phyloP scores from a whole-genome alignment of 352 stramenopile genomes.

The Peronospora destructor region DNA sequence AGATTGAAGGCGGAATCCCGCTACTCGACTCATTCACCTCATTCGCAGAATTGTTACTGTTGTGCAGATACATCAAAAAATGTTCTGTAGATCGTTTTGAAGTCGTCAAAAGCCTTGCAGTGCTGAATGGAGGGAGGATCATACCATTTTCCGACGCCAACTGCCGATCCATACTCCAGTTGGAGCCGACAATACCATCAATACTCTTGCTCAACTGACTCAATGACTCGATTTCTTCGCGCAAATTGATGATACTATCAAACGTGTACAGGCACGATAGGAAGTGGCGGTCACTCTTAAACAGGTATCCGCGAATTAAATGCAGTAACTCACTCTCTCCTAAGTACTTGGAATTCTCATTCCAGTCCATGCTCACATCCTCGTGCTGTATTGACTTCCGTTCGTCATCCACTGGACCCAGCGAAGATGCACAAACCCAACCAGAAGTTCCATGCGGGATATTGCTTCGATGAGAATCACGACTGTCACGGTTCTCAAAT shows the following conservation, averaged over 20 bases:
- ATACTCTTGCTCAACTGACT: constrained; percentile 32
- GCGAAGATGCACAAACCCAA: constrained; percentile 5
- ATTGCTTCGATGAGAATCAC: constrained; percentile 7
- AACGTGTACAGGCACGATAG: constrained; percentile 81
- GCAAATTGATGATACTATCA: constrained; percentile 58
- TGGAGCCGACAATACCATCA: constrained; percentile 44
- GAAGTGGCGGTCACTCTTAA: constrained; percentile 72
- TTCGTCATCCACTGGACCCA: constrained; percentile 28
- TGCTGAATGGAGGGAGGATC: constrained; percentile 82
- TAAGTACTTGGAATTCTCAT: constrained; percentile 40
- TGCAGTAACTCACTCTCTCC: constrained; percentile 65
- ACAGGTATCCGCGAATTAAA: constrained; percentile 67
- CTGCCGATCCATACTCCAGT: constrained; percentile 40
- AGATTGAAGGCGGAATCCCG: constrained; percentile 23
- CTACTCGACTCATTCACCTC: constrained; percentile 3
- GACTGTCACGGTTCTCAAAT: constrained; percentile 37
- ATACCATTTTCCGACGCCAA: constrained; percentile 39
- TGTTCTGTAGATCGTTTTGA: constrained; percentile 65
- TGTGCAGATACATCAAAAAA: constrained; percentile 83
- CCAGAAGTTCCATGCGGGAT: constrained; percentile 6
- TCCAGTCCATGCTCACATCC: constrained; percentile 32
- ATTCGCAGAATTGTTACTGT: constrained; percentile 11
- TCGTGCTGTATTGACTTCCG: constrained; percentile 45
- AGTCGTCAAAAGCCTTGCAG: constrained; percentile 57
- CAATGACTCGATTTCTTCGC: constrained; percentile 38